Evolutionary conservation across 352 stramenopile species (phyloP).

Genomic region (Pythium aristosporum): DNA sequence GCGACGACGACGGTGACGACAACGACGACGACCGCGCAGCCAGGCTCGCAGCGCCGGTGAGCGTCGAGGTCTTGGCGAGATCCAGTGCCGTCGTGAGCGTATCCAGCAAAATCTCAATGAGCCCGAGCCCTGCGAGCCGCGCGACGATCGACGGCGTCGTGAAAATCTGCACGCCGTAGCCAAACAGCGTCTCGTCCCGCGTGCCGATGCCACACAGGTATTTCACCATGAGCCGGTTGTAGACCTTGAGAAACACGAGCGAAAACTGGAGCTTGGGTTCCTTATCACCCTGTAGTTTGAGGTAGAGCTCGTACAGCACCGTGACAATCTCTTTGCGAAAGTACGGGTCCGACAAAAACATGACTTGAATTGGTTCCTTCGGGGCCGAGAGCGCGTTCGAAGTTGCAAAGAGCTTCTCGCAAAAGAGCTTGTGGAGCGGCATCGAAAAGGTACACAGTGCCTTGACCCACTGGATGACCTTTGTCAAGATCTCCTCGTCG

Average conservation of each 20-base stretch:
- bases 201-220: conserved; percentile 92
- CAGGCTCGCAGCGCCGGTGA: conserved; percentile 28
- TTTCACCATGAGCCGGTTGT: conserved; percentile 82
- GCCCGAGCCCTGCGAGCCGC: conserved; percentile 50
- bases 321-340: conserved; percentile 92
- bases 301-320: conserved; percentile 92
- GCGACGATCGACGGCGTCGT: conserved; percentile 90
- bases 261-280: conserved; percentile 95
- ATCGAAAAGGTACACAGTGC: conserved; percentile 55
- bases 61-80: conserved; percentile 51
- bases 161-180: conserved; percentile 93
- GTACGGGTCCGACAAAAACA: conserved; percentile 94
- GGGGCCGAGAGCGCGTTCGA: conserved; percentile 30
- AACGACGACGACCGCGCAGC: conserved; percentile 22
- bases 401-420: conserved; percentile 60
- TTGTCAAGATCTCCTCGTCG: conserved; percentile 64
- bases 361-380: conserved; percentile 82
- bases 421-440: conserved; percentile 66
- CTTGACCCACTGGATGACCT: conserved; percentile 78
- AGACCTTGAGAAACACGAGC: conserved; percentile 81
- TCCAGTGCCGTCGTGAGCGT: conserved; percentile 78
- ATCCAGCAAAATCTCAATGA: conserved; percentile 76
- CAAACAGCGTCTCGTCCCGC: conserved; percentile 86
- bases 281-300: conserved; percentile 93
- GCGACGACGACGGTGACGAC: conserved; percentile 25